Evolutionary conservation across 192 early-diverging fungal species (phyloP), one percentile per base, ranked within the genome.

Genomic region (Coemansia sp.): DNA sequence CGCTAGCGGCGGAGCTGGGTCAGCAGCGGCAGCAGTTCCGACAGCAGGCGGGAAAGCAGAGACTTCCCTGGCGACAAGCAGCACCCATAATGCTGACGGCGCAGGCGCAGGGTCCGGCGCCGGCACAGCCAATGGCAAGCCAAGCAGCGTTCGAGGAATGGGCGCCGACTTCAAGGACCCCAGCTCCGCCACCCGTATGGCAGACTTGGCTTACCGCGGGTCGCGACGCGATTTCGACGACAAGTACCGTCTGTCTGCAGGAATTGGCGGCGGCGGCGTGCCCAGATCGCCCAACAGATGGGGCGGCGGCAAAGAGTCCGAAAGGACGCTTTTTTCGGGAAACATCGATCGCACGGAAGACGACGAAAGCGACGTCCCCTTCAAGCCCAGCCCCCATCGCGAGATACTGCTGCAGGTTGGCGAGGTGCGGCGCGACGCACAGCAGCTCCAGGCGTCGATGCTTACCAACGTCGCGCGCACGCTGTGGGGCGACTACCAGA

Each of bases 371-470:
- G 74, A 67, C 19, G 45, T 32, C 6, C 32, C 25, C 16, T 55
- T 73, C 25, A 39, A 52, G 51, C 58, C 71, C 4, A 72, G 69
- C 35, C 54, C 68, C 6, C 59, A 59, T 20, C 61, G 66, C 55
- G 81, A 78, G 39, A 65, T 82, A 9, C 30, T 78, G 22, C 27
- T 78, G 42, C 68, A 68, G 27, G 75, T 82, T 1, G 72, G 70
- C 60, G 81, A 82, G 54, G 61, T 82, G 58, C 60, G 72, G 54
- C 55, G 45, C 29, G 72, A 77, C 48, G 60, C 65, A 28, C 64
- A 74, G 64, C 72, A 67, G 51, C 60, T 74, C 13, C 68, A 77
- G 62, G 64, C 71, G 42, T 66, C 72, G 9, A 61, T 71, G 48
- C 46, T 65, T 58, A 70, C 19, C 42, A 10, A 51, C 9, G 64